phyloP scores from a whole-genome alignment of 768 basidiomycete species.

The Xerocomellus amylosporus region DNA sequence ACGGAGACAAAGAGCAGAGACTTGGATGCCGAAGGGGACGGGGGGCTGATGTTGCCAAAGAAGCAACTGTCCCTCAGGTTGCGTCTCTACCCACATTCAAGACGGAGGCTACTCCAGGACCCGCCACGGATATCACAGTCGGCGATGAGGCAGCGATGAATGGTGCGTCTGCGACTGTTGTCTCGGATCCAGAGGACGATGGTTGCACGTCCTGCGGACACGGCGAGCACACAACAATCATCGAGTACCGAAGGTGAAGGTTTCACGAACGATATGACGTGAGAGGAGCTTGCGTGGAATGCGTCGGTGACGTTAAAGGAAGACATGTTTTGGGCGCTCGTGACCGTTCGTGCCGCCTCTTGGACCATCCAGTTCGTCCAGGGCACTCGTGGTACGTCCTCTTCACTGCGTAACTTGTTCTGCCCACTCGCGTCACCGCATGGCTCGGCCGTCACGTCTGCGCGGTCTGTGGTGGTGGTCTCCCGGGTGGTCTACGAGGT shows the following conservation, averaged over 20 bases:
- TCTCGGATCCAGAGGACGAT: background rate
- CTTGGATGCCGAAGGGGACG: background rate
- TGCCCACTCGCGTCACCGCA: too few relatives aligned
- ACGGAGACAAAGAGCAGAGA: too few relatives aligned
- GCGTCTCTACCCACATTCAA: background rate
- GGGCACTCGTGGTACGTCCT: too few relatives aligned
- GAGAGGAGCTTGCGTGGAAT: constrained; percentile 87
- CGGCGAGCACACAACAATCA: constrained; percentile 24
- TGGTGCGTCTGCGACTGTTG: background rate
- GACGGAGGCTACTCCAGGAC: background rate
- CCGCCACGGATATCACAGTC: background rate
- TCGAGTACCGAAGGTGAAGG: constrained; percentile 33
- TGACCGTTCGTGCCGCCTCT: too few relatives aligned
- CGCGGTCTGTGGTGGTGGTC: too few relatives aligned
- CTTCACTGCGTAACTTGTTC: too few relatives aligned
- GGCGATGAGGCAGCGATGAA: background rate
- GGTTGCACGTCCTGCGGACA: constrained; percentile 16
- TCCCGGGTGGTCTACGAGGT: too few relatives aligned
- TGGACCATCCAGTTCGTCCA: too few relatives aligned
- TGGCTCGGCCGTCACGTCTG: too few relatives aligned
- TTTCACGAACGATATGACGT: constrained; percentile 65
- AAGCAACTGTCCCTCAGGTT: background rate
- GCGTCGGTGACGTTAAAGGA: constrained; percentile 67
- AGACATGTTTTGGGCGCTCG: constrained; percentile 79
- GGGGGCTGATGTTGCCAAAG: background rate